Percentiles rank a stretch among this genome's conserved stretches.
These are phyloP conservation scores for Rutstroemia sp. DNA, from an alignment of 2,329 filamentous ascomycete genomes.

Conservation along the genomic window DNA sequence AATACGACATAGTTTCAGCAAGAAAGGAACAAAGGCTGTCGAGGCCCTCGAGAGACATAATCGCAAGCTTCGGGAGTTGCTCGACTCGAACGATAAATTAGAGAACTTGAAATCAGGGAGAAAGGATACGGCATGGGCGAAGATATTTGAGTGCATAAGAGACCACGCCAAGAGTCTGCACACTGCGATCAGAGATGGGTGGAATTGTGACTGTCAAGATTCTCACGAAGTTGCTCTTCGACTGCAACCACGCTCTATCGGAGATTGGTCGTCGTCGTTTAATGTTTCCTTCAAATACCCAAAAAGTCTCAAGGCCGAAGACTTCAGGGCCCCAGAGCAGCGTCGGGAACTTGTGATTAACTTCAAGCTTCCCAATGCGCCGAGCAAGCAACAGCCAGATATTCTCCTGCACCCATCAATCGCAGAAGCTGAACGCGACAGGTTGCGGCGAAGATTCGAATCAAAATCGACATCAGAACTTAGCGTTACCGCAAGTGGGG, in stretches of 20 bases:
- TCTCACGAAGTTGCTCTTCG: conserved; percentile 17
- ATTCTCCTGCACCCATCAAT: background rate
- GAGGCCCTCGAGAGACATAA: conserved; percentile 16
- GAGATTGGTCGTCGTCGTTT: conserved; percentile 7
- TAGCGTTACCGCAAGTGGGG: background rate
- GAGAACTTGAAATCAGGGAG: conserved; percentile 13
- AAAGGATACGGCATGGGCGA: conserved; percentile 19
- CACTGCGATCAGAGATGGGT: conserved; percentile 16
- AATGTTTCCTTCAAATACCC: background rate
- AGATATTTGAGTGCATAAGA: conserved; percentile 19
- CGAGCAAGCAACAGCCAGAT: background rate
- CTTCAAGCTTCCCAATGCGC: background rate
- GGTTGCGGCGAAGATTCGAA: background rate
- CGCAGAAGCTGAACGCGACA: background rate
- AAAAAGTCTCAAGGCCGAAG: background rate
- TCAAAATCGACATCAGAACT: background rate
- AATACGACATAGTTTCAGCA: conserved; percentile 20
- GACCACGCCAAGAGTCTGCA: conserved; percentile 20
- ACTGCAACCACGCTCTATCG: conserved; percentile 16
- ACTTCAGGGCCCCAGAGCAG: background rate
- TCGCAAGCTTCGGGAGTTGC: conserved; percentile 15
- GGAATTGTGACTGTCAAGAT: conserved; percentile 19
- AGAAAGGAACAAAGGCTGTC: conserved; percentile 15
- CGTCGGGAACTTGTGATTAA: background rate
- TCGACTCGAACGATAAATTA: conserved; percentile 16